Base-by-base conservation (phyloP, 192 early-diverging fungal species). In the Rhizophagus clarus region DNA sequence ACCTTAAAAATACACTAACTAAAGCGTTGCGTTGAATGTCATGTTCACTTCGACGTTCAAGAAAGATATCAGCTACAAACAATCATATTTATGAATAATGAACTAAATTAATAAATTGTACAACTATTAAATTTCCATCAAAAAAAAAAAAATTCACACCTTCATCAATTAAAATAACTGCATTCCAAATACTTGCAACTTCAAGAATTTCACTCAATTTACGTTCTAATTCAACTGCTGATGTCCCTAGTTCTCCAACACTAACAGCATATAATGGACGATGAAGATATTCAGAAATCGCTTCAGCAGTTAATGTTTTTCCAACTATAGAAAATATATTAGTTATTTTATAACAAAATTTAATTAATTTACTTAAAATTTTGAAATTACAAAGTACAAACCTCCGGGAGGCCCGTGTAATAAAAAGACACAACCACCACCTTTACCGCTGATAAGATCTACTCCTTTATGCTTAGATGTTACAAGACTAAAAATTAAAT, bases 261-360 rank as follows among this genome's bases (percentile, higher is more conserved):
- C 85, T 90, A 7, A 91, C 87, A 64, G 87, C 91, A 72, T 89
- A 91, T 15, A 91, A 79, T 4, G 90, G 90, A 51, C 79, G 77
- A 47, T 90, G 88, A 22, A 91, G 71, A 7, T 84, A 75, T 66
- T 91, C 90, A 20, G 88, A 84, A 62, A 91, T 90, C 6, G 88
- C 89, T 79, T 91, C 90, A 29, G 88, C 89, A 15, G 89, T 90
- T 63, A 90, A 78, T n/a, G 89, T 90, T 80, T 90, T 90, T 1
- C 89, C 89, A 2, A 82, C 81, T 45, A 71, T 71, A 7, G 3
- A 12, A 37, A 8, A 40, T 4, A 28, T 11, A 70, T 3, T 22
- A 17, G 11, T 31, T 40, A 70, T 22, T 70, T 14, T 31, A 70
- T 70, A 34, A 31, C 40, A 12, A 17, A 70, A 8, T 37, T 15